phyloP scores from a whole-genome alignment of 169 alveolate species.

The Perkinsus marinus region DNA sequence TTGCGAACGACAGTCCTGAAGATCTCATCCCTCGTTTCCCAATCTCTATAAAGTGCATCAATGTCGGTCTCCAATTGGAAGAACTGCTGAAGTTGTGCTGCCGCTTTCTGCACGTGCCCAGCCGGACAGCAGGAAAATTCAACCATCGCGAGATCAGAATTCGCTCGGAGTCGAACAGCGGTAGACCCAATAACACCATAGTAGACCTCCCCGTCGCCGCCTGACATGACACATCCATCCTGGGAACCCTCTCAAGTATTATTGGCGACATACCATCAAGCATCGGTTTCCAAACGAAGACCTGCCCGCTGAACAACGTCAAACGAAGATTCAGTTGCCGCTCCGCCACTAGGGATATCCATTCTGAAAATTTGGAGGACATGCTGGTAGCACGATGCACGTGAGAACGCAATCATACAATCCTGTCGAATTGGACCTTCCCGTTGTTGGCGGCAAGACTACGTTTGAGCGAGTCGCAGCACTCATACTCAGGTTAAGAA shows the following conservation, averaged over 20 bases:
- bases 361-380: background rate
- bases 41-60: background rate
- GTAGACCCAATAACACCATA: background rate
- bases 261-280: background rate
- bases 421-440: too few species aligned
- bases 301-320: background rate
- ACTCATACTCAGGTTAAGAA: too few species aligned
- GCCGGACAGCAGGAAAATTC: background rate
- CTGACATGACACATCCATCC: background rate
- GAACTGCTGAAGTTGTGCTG: background rate
- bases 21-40: background rate
- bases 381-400: background rate
- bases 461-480: too few species aligned
- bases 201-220: background rate
- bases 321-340: background rate
- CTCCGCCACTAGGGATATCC: background rate
- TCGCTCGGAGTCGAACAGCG: background rate
- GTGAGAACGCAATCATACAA: too few species aligned
- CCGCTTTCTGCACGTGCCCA: background rate
- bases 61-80: background rate
- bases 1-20: background rate
- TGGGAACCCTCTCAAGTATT: background rate
- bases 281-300: background rate
- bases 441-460: too few species aligned
- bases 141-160: background rate